Conservation (phyloP, 208 protist genomes). For the Jaenimonas drosophilae region DNA sequence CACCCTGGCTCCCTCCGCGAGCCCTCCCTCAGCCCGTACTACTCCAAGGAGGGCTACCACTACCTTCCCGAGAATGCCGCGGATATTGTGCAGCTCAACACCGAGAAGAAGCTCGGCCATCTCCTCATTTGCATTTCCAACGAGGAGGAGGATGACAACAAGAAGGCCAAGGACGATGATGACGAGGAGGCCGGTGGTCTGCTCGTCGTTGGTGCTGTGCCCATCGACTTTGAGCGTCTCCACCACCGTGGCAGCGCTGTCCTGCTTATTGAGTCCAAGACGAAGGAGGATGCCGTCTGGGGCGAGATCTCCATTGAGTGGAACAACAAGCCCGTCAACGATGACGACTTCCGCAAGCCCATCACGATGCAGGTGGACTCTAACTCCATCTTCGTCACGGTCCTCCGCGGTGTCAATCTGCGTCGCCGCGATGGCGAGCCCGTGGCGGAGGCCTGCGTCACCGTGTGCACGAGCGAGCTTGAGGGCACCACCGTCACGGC, state of each 20-base stretch:
- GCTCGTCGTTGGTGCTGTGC: slow-evolving; percentile 78
- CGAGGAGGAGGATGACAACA: slow-evolving; percentile 10
- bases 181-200: slow-evolving; percentile 85
- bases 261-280: slow-evolving; percentile 81
- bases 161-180: slow-evolving; percentile 34
- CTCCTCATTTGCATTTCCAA: slow-evolving; percentile 80
- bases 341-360: slow-evolving; percentile 8
- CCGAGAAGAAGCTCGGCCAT: slow-evolving; percentile 82
- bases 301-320: slow-evolving; percentile 83
- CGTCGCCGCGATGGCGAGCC: slow-evolving; percentile 21
- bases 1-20: slow-evolving; percentile 22
- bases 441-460: slow-evolving; percentile 35
- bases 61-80: slow-evolving; percentile 74
- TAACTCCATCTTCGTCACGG: slow-evolving; percentile 71
- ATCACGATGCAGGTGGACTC: slow-evolving; percentile 19
- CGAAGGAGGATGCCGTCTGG: slow-evolving; percentile 79
- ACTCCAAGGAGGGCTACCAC: slow-evolving; percentile 70
- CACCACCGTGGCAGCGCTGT: slow-evolving; percentile 73
- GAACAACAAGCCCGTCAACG: slow-evolving; percentile 35
- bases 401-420: slow-evolving; percentile 73
- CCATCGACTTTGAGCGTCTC: slow-evolving; percentile 76
- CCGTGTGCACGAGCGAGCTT: slow-evolving; percentile 58
- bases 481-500: slow-evolving; percentile 58
- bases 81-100: slow-evolving; percentile 78
- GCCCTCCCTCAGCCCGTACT: slow-evolving; percentile 72